Base-by-base conservation (phyloP, 495 filamentous ascomycete species). In the Annulohypoxylon nitens region DNA sequence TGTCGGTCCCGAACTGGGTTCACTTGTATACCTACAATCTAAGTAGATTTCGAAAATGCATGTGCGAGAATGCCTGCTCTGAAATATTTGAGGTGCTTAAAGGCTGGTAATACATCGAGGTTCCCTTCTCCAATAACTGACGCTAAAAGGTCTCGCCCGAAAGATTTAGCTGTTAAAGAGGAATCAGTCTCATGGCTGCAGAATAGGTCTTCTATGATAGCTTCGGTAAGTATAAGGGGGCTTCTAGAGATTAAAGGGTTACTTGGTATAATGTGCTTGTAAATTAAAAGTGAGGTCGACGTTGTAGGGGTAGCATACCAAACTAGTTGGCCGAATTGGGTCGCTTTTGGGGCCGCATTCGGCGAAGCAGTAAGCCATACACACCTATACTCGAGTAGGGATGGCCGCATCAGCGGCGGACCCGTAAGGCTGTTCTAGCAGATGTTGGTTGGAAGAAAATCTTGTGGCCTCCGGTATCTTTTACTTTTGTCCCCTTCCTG, bases 351-450 rank as follows among this genome's bases (percentile, higher is more conserved):
- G 72, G 72, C 64, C 64, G 72, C 72, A 63, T 51, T 50, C 59
- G 66, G 61, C 41, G 67, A 75, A 64, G 67, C 67, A 71, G 12
- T 43, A 14, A 43, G 4, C 39, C 14, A 43, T 61, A 53, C 37
- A 55, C 36, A 67, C 16, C 53, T n/a, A 43, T 18, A 48, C 45
- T 64, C 43, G 25, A 59, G 39, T 53, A 54, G 64, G 59, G 41
- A 67, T 53, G 72, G 72, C 23, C 63, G 72, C 72, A 71, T 70
- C 36, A 39, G 16, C 23, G 20, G 43, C 50, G 68, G 72, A 59
- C 67, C 67, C 64, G 47, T 75, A 75, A 75, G 72, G 72, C 72
- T 75, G 72, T 71, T 48, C 50, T 34, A 62, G 12, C 8, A 61
- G 37, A 61, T 45, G 67, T 75, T 75, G 67, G 72, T 71, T 70